A percentile compares a stretch with the other conserved stretches of the same genome.
phyloP scores from a whole-genome alignment of 148 eudicot species.

The Rhododendron vialii region DNA sequence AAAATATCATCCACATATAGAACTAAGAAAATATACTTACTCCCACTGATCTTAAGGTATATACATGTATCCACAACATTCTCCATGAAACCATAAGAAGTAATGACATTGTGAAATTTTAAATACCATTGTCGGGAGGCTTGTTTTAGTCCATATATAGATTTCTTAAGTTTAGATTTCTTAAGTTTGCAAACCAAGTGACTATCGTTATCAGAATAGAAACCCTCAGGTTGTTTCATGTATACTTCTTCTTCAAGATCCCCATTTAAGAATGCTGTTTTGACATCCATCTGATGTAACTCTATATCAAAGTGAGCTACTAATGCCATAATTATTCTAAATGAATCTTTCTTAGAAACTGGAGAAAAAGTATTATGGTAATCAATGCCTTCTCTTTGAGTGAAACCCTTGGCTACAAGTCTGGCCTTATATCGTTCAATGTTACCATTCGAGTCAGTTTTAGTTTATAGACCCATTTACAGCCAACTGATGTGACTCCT shows the following conservation, averaged over 20 bases:
- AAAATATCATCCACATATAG: not conserved
- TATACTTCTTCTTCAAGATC: not conserved
- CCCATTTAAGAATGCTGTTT: not conserved
- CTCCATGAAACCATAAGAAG: not conserved
- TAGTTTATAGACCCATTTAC: too few relatives aligned
- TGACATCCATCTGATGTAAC: not conserved
- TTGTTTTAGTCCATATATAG: not conserved
- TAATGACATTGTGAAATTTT: not conserved
- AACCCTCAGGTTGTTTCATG: not conserved
- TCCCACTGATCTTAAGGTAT: not conserved
- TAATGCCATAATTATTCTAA: not conserved
- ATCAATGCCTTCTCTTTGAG: not conserved
- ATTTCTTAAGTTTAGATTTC: not conserved
- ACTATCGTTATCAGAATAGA: not conserved
- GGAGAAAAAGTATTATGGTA: not conserved
- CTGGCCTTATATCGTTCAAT: not conserved
- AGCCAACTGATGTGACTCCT: too few relatives aligned
- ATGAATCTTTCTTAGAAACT: not conserved
- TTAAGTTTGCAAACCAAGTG: not conserved
- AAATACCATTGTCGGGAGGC: not conserved
- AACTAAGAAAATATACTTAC: not conserved
- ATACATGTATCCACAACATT: not conserved
- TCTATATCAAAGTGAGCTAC: not conserved
- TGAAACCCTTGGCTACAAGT: not conserved
- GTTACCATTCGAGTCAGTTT: too few relatives aligned